These are phyloP conservation scores for Microbotryum scabiosae DNA, from an alignment of 1,284 basidiomycete species.

Conservation along the genomic window DNA sequence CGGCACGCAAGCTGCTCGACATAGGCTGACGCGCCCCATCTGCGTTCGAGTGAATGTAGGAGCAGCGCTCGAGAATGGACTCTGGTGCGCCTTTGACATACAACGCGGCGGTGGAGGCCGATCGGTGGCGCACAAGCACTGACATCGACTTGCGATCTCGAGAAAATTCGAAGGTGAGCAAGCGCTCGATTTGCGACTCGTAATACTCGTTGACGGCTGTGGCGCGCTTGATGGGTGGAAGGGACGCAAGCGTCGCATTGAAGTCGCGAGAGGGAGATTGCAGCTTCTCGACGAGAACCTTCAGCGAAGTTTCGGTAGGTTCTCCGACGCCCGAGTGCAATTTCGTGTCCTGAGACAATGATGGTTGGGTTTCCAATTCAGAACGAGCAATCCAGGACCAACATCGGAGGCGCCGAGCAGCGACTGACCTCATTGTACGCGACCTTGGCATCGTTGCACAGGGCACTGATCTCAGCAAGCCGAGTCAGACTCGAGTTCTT, in stretches of 20 bases:
- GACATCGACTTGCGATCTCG: constrained; percentile 99
- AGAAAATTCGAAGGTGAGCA: constrained; percentile 93
- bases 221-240: constrained; percentile 58
- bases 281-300: constrained; percentile 84
- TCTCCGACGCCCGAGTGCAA: constrained; percentile 81
- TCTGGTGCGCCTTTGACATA: constrained; percentile 96
- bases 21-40: constrained; percentile 45
- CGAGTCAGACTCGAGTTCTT: constrained; percentile 50
- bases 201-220: constrained; percentile 77
- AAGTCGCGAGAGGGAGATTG: constrained; percentile 43
- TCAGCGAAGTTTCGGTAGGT: constrained; percentile 91
- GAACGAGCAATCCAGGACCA: neutral
- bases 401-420: constrained; percentile 5
- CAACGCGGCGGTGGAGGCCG: constrained; percentile 49
- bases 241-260: constrained; percentile 50
- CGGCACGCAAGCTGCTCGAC: constrained; percentile 53
- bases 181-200: constrained; percentile 62
- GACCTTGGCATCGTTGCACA: constrained; percentile 87
- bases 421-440: constrained; percentile 58
- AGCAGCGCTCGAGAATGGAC: constrained; percentile 81
- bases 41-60: constrained; percentile 28
- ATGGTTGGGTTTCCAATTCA: constrained; percentile 4
- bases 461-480: constrained; percentile 75
- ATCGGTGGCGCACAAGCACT: constrained; percentile 59
- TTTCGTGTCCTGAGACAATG: constrained; percentile 57